Base-by-base conservation (phyloP, 495 filamentous ascomycete species). In the Hypoxylon lenormandii region DNA sequence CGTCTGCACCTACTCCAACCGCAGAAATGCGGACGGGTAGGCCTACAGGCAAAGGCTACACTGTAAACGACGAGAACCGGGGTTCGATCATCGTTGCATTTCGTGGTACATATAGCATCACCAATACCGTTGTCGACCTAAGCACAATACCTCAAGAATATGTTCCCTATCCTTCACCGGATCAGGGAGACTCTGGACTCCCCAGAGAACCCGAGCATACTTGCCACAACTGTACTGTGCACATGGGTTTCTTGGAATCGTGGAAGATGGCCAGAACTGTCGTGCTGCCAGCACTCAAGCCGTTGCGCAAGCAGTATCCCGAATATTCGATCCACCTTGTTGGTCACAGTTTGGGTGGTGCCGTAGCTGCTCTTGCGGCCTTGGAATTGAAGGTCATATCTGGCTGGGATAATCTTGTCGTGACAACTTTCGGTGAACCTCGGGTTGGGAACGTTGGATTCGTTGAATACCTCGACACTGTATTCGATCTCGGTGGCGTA, bases 401-500 rank as follows among this genome's bases (percentile, higher is more conserved):
- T 74, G 87, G 19, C 81, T 94, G 88, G 88, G 76, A 88, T 12
- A 89, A 92, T 0, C 62, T 80, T 10, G 76, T 77, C 21, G 89
- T 97, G 0, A 97, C 94, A 12, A 98, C 95, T 1, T 98, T 97
- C 75, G 95, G 95, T 13, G 93, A 98, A 75, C 95, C 95, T 16
- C 86, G 88, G 47, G 76, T 96, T 12, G 95, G 95, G 1, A 98
- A 98, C 77, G 72, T 79, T 22, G 88, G 76, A 5, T 84, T 98
- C 60, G 88, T 81, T 10, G 67, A 80, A 4, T 98, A 89, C 64
- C 74, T 96, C 3, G 86, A 95, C 68, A 67, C 76, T 0, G 80
- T 83, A 5, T 97, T 97, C 76, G 75, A 80, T 2, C 78, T 90
- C 5, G 45, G 69, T 28, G 65, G 51, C 6, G 72, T 58, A 10